phyloP scores from a whole-genome alignment of 2,329 filamentous ascomycete genomes.

The Aulographum hederae region DNA sequence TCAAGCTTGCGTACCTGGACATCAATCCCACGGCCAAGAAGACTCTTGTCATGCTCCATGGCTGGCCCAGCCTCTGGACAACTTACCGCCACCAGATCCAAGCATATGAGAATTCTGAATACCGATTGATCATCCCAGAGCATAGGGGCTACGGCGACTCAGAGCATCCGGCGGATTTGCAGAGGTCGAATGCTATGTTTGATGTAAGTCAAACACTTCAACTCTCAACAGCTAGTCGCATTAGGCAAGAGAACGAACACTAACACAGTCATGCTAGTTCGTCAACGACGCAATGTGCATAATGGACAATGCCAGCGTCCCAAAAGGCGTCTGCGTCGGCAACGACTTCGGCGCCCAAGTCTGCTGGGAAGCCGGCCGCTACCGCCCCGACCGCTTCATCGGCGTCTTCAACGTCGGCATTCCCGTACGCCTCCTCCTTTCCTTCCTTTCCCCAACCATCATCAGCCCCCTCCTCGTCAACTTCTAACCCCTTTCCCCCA shows the following conservation, averaged over 20 bases:
- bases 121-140: conserved; percentile 5
- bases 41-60: conserved; percentile 4
- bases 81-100: conserved; percentile 5
- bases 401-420: conserved; percentile 4
- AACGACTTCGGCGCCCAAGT: conserved; percentile 5
- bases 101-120: conserved; percentile 4
- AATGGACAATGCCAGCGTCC: conserved; percentile 3
- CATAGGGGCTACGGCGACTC: conserved; percentile 4
- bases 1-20: conserved; percentile 3
- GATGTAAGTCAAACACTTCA: too few species aligned
- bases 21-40: conserved; percentile 5
- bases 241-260: too few species aligned
- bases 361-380: conserved; percentile 5
- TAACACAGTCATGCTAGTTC: too few species aligned
- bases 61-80: conserved; percentile 4
- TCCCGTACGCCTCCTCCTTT: conserved; percentile 2
- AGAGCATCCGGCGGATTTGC: conserved; percentile 2
- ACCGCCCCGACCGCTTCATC: conserved; percentile 4
- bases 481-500: too few species aligned
- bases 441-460: too few species aligned
- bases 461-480: too few species aligned
- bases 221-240: too few species aligned
- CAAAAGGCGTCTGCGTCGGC: conserved; percentile 2
- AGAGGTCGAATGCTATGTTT: conserved; percentile 3
- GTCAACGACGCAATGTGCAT: conserved; percentile 4